phyloP scores from a whole-genome alignment of 2,329 filamentous ascomycete species.

The Metarhizium humberi region DNA sequence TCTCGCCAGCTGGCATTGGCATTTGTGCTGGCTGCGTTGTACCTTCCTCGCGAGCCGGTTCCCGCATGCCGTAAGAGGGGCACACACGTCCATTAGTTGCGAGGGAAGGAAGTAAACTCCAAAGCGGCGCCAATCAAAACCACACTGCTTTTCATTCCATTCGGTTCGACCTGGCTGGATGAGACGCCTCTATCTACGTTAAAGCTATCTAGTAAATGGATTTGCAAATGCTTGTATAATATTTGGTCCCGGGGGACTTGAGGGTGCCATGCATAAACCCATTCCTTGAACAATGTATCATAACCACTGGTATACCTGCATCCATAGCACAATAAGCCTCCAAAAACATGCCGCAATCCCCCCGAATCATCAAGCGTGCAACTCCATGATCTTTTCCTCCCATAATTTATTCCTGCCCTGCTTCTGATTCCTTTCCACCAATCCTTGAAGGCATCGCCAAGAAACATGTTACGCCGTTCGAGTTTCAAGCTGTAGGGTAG shows the following conservation, averaged over 20 bases:
- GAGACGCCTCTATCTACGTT: constrained; percentile 4
- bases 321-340: constrained; percentile 1
- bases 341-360: background rate
- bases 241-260: background rate
- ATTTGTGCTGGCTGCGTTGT: too few species aligned
- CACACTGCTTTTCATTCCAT: background rate
- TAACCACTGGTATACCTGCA: constrained; percentile 3
- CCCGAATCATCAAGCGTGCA: background rate
- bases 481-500: background rate
- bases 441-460: background rate
- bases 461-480: background rate
- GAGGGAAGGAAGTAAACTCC: too few species aligned
- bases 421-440: background rate
- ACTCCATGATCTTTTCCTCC: background rate
- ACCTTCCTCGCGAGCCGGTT: too few species aligned
- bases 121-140: background rate
- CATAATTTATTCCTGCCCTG: background rate
- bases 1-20: too few species aligned
- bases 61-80: too few species aligned
- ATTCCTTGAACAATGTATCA: constrained; percentile 1
- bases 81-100: too few species aligned
- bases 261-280: constrained; percentile 1
- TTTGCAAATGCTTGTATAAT: constrained; percentile 1
- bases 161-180: background rate
- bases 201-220: constrained; percentile 5